Evolutionary conservation across 805 yeast species (phyloP).

Genomic region (Candida broadrunensis): DNA sequence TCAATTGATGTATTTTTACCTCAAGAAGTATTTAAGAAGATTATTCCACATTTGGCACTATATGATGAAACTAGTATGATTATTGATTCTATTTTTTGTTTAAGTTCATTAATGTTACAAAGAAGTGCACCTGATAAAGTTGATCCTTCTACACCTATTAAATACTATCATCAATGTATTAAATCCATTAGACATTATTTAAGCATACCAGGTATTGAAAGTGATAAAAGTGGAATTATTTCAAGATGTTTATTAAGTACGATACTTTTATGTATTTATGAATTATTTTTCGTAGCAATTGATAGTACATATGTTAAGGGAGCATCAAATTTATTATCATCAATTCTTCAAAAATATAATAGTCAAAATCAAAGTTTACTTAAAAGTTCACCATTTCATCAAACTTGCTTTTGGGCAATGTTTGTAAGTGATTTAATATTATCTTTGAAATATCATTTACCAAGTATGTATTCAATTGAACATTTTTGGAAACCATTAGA

Average conservation of each 20-base stretch:
- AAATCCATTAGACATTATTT: conserved; percentile 28
- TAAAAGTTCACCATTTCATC: conserved; percentile 25
- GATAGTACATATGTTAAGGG: conserved; percentile 38
- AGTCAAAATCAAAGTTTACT: conserved; percentile 17
- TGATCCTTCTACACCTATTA: conserved; percentile 30
- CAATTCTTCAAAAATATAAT: conserved; percentile 20
- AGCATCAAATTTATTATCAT: conserved; percentile 30
- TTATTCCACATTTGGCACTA: conserved; percentile 35
- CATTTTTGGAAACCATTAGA: conserved; percentile 32
- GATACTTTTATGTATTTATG: conserved; percentile 34
- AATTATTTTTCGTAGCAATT: conserved; percentile 34
- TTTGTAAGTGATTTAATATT: conserved; percentile 32
- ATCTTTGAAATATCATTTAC: conserved; percentile 27
- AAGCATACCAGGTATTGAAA: conserved; percentile 21
- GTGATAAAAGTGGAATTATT: conserved; percentile 23
- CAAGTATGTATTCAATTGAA: conserved; percentile 30
- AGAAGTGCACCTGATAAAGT: conserved; percentile 24
- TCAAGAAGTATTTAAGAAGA: conserved; percentile 23
- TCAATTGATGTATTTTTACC: conserved; percentile 32
- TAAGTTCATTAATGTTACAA: conserved; percentile 34
- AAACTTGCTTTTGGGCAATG: conserved; percentile 36
- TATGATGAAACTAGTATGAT: conserved; percentile 38
- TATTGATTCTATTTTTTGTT: conserved; percentile 32
- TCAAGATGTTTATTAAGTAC: conserved; percentile 38
- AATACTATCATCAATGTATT: conserved; percentile 35